Percentiles rank a stretch among this genome's conserved stretches.
Conservation (phyloP, 169 alveolate genomes). For the Plasmodium gonderi region DNA sequence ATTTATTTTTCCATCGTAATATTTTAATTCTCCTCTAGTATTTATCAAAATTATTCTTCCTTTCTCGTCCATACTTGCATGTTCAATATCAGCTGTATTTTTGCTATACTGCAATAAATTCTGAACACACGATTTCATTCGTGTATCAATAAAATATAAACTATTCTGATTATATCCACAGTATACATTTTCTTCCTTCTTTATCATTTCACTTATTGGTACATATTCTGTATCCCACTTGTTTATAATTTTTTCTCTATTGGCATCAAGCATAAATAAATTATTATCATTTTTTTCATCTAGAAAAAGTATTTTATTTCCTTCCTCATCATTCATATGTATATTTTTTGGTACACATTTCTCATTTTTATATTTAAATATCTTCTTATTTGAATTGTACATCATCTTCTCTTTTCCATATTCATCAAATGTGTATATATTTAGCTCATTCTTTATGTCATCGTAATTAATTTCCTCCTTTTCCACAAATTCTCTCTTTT, state of each 20-base stretch:
- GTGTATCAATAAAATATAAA: slow-evolving; percentile 36
- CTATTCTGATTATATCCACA: slow-evolving; percentile 45
- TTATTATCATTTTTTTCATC: slow-evolving; percentile 46
- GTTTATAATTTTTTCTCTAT: slow-evolving; percentile 19
- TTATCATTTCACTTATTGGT: slow-evolving; percentile 21
- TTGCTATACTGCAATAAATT: slow-evolving; percentile 29
- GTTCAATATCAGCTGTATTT: slow-evolving; percentile 37
- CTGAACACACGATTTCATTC: slow-evolving; percentile 45
- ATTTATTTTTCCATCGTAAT: slow-evolving; percentile 68
- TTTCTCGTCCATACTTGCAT: slow-evolving; percentile 53
- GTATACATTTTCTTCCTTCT: slow-evolving; percentile 40
- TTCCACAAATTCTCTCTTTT: not conserved
- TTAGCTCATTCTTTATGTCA: slow-evolving; percentile 13
- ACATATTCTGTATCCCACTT: slow-evolving; percentile 44
- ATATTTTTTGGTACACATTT: slow-evolving; percentile 49
- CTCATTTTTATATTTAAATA: slow-evolving; percentile 25
- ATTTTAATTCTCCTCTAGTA: slow-evolving; percentile 42
- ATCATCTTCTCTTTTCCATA: slow-evolving; percentile 29
- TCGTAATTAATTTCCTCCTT: slow-evolving; percentile 4
- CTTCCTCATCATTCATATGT: slow-evolving; percentile 36
- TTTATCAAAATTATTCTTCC: slow-evolving; percentile 35
- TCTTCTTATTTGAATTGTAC: not conserved
- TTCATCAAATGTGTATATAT: slow-evolving; percentile 49
- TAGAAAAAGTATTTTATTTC: slow-evolving; percentile 12
- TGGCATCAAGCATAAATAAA: slow-evolving; percentile 52